Conservation (phyloP, 495 filamentous ascomycete species). For the Neurospora sp. region DNA sequence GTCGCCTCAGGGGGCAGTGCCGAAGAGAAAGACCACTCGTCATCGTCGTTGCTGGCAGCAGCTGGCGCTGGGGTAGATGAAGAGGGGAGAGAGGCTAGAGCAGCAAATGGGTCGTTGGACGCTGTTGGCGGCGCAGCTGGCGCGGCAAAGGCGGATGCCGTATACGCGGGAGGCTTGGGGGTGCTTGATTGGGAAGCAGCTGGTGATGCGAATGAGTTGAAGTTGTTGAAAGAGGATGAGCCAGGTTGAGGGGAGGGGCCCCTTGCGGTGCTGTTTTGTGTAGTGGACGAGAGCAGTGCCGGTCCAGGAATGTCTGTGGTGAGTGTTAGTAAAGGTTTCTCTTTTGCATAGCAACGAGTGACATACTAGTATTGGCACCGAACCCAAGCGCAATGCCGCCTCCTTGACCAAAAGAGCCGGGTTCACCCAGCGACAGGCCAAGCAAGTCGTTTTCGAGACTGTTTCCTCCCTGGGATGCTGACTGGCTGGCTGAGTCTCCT, state of each 20-base stretch:
- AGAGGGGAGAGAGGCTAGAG: constrained; percentile 46
- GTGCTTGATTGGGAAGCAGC: constrained; percentile 34
- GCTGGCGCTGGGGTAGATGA: constrained; percentile 23
- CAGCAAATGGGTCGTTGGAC: constrained; percentile 57
- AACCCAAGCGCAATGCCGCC: constrained; percentile 84
- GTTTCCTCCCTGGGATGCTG: constrained; percentile 13
- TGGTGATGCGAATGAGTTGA: constrained; percentile 42
- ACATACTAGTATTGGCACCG: constrained; percentile 54
- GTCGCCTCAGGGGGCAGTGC: constrained; percentile 59
- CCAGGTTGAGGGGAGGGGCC: constrained; percentile 28
- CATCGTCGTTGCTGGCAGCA: constrained; percentile 47
- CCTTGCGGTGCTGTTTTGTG: constrained; percentile 45
- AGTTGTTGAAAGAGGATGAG: constrained; percentile 46
- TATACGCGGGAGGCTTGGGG: constrained; percentile 30
- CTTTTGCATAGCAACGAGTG: neutral
- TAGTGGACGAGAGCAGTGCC: constrained; percentile 53
- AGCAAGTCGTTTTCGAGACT: constrained; percentile 44
- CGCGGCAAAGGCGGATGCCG: constrained; percentile 26
- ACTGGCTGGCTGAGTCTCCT: constrained; percentile 18
- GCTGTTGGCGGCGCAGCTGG: constrained; percentile 30
- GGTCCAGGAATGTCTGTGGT: constrained; percentile 29
- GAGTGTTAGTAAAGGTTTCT: neutral
- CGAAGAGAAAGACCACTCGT: constrained; percentile 92
- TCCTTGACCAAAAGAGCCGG: constrained; percentile 48
- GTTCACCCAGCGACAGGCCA: constrained; percentile 41